These are phyloP conservation scores for Exophiala alcalophila DNA, from an alignment of 2,329 filamentous ascomycete species.

Conservation along the genomic window DNA sequence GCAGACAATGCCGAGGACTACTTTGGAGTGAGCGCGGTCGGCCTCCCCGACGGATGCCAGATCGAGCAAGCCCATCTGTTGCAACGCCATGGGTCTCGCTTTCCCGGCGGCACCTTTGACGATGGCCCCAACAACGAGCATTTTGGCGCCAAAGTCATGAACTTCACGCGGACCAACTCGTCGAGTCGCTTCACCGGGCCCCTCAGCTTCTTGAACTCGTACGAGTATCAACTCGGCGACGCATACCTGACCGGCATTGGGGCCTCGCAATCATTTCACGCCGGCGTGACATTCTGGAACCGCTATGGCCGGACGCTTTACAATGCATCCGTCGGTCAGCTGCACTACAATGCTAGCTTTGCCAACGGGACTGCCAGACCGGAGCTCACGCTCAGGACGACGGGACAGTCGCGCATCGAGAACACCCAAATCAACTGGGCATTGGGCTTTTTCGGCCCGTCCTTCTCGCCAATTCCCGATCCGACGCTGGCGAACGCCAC, in stretches of 20 bases:
- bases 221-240: conserved; percentile 47
- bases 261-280: conserved; percentile 49
- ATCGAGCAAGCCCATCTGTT: conserved; percentile 54
- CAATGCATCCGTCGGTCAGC: conserved; percentile 48
- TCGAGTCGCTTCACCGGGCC: conserved; percentile 45
- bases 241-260: conserved; percentile 50
- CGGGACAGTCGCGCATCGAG: conserved; percentile 53
- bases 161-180: conserved; percentile 42
- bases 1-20: conserved; percentile 44
- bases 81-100: conserved; percentile 56
- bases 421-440: conserved; percentile 56
- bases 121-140: conserved; percentile 50
- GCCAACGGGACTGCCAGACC: conserved; percentile 48
- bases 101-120: conserved; percentile 46
- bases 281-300: conserved; percentile 54
- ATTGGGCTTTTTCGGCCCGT: conserved; percentile 53
- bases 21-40: conserved; percentile 38
- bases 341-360: conserved; percentile 48
- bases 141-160: conserved; percentile 50
- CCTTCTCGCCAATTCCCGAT: conserved; percentile 37
- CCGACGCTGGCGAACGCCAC: conserved; percentile 41
- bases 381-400: conserved; percentile 54
- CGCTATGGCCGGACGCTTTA: conserved; percentile 54
- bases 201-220: conserved; percentile 53
- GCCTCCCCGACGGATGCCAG: conserved; percentile 56